Evolutionary conservation across 331 rosid genomes (phyloP), one percentile per base, ranked within the genome.

Genomic region (Telfairia occidentalis): DNA sequence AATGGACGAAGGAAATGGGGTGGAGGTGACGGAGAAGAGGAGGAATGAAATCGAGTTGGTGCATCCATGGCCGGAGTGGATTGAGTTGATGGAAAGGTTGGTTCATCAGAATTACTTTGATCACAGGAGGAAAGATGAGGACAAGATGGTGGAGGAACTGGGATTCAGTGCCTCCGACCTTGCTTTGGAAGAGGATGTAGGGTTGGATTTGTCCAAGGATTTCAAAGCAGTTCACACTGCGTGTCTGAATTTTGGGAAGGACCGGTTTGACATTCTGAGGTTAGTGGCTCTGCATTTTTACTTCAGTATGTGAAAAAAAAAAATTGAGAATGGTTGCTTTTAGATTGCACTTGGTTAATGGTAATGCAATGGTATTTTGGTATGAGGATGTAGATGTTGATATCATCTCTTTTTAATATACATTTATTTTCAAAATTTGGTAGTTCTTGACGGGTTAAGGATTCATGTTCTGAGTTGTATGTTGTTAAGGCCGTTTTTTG

Each of bases 1-100:
- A 32, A 1, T 53, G 21, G 66, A 55, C 49, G 64, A 34, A 76
- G 23, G 50, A 7, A 66, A 71, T 21, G 42, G 26, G 49, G 6
- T 32, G 38, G 74, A 71, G 52, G 83, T 45, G 59, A 32, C 21
- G 52, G 35, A 76, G 80, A 77, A 42, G 78, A 59, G 42, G 53
- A 72, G 71, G 81, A 77, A 81, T 19, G 88, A 73, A 77, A 88
- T 86, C 79, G 97, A 91, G 81, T 49, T 94, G 81, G 90, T 88
- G 73, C 98, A 95, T 43, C 96, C 97, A 1, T 95, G 98, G 98
- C 96, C 97, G 61, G 96, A 95, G 85, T 95, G 98, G 98, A 84
- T 95, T n/a, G 97, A 91, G 34, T 73, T 95, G 81, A 88, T 95
- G 92, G 96, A 91, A 86, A 91, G 88, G 78, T 76, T 95, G 83